A percentile compares a stretch with the other conserved stretches of the same genome.
Evolutionary conservation across 371 early-diverging fungal species (phyloP).

Genomic region (Capniomyces stellatus): DNA sequence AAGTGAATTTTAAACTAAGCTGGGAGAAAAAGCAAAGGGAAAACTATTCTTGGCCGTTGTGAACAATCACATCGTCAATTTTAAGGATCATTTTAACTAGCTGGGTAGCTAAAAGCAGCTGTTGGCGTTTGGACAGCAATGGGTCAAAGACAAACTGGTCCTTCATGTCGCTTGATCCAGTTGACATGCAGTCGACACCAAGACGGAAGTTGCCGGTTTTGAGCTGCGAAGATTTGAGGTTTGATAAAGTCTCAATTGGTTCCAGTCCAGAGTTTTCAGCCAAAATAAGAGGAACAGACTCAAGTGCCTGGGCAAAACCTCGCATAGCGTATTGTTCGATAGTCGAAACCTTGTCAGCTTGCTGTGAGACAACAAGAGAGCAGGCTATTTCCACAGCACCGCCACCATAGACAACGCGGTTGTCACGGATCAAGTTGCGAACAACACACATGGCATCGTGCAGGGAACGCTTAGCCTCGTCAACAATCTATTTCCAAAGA

Average conservation of each 20-base stretch:
- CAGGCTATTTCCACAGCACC: constrained; percentile 97
- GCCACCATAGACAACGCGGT: constrained; percentile 98
- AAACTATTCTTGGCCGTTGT: constrained; percentile 2
- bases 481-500: no score
- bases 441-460: constrained; percentile 99
- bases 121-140: constrained; percentile 96
- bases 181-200: constrained; percentile 93
- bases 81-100: constrained; percentile 96
- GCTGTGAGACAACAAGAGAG: constrained; percentile 79
- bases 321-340: constrained; percentile 98
- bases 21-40: not conserved
- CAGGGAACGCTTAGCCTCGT: constrained; percentile 98
- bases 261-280: constrained; percentile 96
- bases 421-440: constrained; percentile 91
- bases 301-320: constrained; percentile 91
- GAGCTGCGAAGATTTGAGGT: constrained; percentile 84
- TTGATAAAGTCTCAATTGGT: constrained; percentile 88
- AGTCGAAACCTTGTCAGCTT: constrained; percentile 77
- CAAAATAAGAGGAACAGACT: constrained; percentile 90
- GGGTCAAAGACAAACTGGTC: constrained; percentile 96
- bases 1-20: not conserved
- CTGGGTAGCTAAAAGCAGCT: constrained; percentile 95
- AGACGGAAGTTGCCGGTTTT: constrained; percentile 65
- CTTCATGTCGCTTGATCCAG: constrained; percentile 92
- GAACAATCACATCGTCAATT: constrained; percentile 85